A percentile compares a stretch with the other conserved stretches of the same genome.
Evolutionary conservation across 441 rosid genomes (phyloP).

Genomic region (Croton setiger): DNA sequence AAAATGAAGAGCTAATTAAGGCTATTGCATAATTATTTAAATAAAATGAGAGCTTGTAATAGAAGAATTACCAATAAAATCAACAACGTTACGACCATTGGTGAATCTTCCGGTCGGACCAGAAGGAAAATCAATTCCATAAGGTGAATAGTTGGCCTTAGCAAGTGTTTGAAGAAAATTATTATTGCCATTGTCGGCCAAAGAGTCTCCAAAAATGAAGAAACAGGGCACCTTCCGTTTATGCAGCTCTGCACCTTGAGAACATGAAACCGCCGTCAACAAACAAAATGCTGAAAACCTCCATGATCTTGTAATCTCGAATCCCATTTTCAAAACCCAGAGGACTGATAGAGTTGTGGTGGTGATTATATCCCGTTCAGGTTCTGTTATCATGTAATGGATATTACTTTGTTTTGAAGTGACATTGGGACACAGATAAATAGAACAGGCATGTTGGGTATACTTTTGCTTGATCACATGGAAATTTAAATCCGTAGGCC

Average conservation of each 20-base stretch:
- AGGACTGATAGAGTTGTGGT: too few species aligned
- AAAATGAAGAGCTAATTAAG: too few species aligned
- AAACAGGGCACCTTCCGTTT: conserved; percentile 26
- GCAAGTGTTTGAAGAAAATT: conserved; percentile 13
- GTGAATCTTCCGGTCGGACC: conserved; percentile 23
- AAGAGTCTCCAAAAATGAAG: conserved; percentile 28
- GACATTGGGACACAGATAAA: too few species aligned
- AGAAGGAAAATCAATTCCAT: conserved; percentile 21
- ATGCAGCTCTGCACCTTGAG: background rate
- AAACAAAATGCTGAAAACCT: background rate
- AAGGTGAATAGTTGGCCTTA: conserved; percentile 21
- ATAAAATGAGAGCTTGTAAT: too few species aligned
- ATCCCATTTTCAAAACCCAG: background rate
- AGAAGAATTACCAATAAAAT: conserved; percentile 18
- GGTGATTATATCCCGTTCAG: too few species aligned
- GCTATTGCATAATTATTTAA: too few species aligned
- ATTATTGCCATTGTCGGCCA: conserved; percentile 26
- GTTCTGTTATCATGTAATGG: too few species aligned
- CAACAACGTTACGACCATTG: conserved; percentile 25
- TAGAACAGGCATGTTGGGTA: too few species aligned
- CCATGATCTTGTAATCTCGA: background rate
- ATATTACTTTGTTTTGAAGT: too few species aligned
- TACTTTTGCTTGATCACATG: too few species aligned
- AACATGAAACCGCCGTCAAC: background rate
- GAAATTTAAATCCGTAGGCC: too few species aligned